phyloP scores from a whole-genome alignment of 2,329 filamentous ascomycete genomes.

The Colletotrichum sp. region DNA sequence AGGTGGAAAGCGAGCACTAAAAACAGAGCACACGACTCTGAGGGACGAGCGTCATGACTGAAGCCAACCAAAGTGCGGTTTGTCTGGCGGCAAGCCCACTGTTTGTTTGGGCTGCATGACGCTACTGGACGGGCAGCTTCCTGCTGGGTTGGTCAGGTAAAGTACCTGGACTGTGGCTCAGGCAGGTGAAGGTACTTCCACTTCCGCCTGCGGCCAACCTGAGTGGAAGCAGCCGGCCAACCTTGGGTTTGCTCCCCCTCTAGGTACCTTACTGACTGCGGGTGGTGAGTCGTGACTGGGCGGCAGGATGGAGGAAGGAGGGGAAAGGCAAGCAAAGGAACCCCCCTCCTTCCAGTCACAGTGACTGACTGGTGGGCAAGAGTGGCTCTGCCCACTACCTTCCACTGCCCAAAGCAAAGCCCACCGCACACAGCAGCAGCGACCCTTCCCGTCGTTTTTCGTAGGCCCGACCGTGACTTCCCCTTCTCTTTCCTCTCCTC shows the following conservation, averaged over 20 bases:
- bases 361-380: neutral
- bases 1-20: neutral
- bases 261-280: neutral
- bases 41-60: neutral
- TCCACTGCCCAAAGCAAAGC: neutral
- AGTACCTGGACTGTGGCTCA: neutral
- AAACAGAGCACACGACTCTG: neutral
- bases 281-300: neutral
- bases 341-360: neutral
- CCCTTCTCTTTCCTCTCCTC: slow-evolving; percentile 22
- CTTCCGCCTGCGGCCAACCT: neutral
- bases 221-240: neutral
- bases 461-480: slow-evolving; percentile 24
- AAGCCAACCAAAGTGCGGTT: neutral
- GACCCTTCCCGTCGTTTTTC: slow-evolving; percentile 27
- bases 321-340: neutral
- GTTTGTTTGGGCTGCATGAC: neutral
- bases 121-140: neutral
- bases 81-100: neutral
- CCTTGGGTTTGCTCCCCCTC: neutral
- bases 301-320: neutral
- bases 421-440: slow-evolving; percentile 4
- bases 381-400: neutral
- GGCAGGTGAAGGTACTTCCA: neutral
- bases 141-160: neutral